phyloP scores from a whole-genome alignment of 106 monocot species.

The Dendrobium catenatum region DNA sequence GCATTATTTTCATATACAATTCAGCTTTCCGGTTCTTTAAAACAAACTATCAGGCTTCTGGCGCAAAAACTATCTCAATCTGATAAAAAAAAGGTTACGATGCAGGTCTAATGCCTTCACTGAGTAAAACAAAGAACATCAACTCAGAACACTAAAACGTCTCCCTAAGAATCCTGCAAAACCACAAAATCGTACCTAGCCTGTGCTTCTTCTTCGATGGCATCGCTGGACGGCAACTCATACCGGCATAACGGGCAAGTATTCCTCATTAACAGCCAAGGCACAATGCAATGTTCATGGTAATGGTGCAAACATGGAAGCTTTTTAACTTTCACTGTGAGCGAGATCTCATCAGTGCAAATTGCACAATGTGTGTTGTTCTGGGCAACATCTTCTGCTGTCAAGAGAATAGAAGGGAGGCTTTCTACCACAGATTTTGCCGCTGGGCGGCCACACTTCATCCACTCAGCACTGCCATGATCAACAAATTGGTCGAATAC shows the following conservation, averaged over 20 bases:
- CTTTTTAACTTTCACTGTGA: conserved; percentile 44
- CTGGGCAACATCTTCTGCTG: conserved; percentile 29
- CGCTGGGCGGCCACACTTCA: conserved; percentile 58
- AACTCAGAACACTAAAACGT: not conserved
- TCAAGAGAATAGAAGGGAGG: conserved; percentile 45
- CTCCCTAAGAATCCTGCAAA: conserved; percentile 13
- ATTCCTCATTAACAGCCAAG: conserved; percentile 72
- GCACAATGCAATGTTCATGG: conserved; percentile 75
- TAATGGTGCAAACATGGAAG: conserved; percentile 75
- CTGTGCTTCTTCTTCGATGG: conserved; percentile 20
- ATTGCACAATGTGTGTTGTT: conserved; percentile 45
- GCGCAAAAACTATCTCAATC: no score
- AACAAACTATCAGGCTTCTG: not conserved
- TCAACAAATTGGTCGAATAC: conserved; percentile 64
- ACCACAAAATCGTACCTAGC: conserved; percentile 42
- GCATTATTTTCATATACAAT: not conserved
- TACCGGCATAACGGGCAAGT: conserved; percentile 83
- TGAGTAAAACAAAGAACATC: not conserved
- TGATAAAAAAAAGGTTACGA: no score
- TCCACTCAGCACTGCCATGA: conserved; percentile 18
- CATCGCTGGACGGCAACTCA: conserved; percentile 72
- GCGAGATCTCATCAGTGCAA: conserved; percentile 59
- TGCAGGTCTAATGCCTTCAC: no score
- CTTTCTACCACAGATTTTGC: conserved; percentile 51
- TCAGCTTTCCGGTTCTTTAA: not conserved